Evolutionary conservation across 352 stramenopile genomes (phyloP).

Genomic region (Globisporangium echinulatum): DNA sequence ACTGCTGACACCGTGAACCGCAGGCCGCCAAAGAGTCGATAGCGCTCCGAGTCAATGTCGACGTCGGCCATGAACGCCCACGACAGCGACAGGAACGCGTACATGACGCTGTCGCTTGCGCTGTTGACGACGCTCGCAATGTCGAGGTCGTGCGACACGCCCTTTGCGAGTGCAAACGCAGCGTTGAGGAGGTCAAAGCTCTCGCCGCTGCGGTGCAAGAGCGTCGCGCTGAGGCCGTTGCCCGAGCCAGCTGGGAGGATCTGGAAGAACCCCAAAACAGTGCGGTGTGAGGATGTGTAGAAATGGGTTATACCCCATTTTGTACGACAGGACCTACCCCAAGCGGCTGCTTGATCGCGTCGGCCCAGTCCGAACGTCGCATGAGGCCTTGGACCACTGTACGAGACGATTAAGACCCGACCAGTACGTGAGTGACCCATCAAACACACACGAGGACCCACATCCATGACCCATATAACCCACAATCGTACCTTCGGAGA

Average conservation of each 20-base stretch:
- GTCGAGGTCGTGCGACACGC: slow-evolving; percentile 53
- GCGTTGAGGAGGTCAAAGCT: slow-evolving; percentile 45
- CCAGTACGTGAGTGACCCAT: not conserved
- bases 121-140: slow-evolving; percentile 38
- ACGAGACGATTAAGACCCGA: slow-evolving; percentile 2
- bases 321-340: slow-evolving; percentile 23
- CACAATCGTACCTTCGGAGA: slow-evolving; percentile 52
- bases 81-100: slow-evolving; percentile 78
- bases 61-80: slow-evolving; percentile 80
- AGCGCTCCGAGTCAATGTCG: slow-evolving; percentile 65
- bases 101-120: slow-evolving; percentile 38
- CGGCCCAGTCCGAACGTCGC: slow-evolving; percentile 46
- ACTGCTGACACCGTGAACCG: slow-evolving; percentile 44
- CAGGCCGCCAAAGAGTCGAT: slow-evolving; percentile 46
- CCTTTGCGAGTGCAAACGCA: slow-evolving; percentile 61
- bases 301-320: not conserved
- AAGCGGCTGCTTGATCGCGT: slow-evolving; percentile 45
- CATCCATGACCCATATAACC: not conserved
- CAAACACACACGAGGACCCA: not conserved
- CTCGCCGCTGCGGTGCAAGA: slow-evolving; percentile 47
- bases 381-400: slow-evolving; percentile 73
- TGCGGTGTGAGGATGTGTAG: not conserved
- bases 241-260: slow-evolving; percentile 48
- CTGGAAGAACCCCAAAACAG: slow-evolving; percentile 5
- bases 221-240: slow-evolving; percentile 55